Conservation (phyloP, 2,329 filamentous ascomycete genomes). For the Penicillium sp. region DNA sequence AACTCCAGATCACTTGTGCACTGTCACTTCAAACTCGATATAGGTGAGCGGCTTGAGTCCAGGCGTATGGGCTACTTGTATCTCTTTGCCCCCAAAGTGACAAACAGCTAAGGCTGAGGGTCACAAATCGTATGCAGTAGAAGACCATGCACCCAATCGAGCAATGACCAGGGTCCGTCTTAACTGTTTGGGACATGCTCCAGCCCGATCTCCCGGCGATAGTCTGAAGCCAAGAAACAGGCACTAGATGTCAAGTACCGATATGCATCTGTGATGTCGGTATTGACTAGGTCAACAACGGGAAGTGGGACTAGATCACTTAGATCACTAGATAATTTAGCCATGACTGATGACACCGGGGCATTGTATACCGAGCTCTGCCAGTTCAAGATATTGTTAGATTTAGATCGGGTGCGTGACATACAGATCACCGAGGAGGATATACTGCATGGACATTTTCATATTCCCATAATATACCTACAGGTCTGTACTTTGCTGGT, state of each 20-base stretch:
- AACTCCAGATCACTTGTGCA: too few relatives aligned
- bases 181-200: neutral
- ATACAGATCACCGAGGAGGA: conserved; percentile 3
- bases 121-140: neutral
- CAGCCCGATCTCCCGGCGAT: neutral
- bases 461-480: neutral
- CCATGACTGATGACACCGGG: neutral
- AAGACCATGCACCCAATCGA: neutral
- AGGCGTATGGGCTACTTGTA: neutral
- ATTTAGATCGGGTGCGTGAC: conserved; percentile 5
- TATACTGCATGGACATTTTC: neutral
- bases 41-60: neutral
- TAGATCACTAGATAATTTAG: neutral
- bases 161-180: neutral
- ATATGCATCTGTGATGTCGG: neutral
- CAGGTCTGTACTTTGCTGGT: neutral
- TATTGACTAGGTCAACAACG: neutral
- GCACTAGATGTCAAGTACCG: neutral
- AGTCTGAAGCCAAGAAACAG: neutral
- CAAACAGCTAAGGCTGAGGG: neutral
- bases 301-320: neutral
- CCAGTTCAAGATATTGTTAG: neutral
- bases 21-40: neutral
- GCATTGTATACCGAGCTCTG: neutral
- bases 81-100: neutral